Conservation (phyloP, 148 eudicot species). For the Arctostaphylos glauca region DNA sequence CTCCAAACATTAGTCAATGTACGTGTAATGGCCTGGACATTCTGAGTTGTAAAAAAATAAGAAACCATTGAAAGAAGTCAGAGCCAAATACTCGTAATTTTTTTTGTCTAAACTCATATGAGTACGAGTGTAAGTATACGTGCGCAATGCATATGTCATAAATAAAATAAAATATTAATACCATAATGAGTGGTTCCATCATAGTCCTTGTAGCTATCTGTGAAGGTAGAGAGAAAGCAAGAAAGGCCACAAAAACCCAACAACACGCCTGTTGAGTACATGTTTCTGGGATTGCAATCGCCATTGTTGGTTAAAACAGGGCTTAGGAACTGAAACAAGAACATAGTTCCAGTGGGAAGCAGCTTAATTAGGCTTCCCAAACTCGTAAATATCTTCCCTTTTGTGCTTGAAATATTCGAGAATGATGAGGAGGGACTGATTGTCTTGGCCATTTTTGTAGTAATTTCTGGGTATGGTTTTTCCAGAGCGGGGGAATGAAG, state of each 20-base stretch:
- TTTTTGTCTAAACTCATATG: too few relatives aligned
- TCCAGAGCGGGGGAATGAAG: too few relatives aligned
- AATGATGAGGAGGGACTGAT: too few relatives aligned
- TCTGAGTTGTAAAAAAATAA: too few relatives aligned
- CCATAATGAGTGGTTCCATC: constrained; percentile 56
- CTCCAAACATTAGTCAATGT: too few relatives aligned
- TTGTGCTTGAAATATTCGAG: constrained; percentile 10
- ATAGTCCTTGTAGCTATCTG: constrained; percentile 64
- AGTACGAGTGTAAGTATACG: too few relatives aligned
- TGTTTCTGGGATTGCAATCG: constrained; percentile 49
- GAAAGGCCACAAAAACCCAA: constrained; percentile 38
- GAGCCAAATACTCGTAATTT: too few relatives aligned
- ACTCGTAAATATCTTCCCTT: constrained; percentile 33
- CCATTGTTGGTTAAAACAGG: constrained; percentile 72
- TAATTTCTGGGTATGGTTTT: too few relatives aligned
- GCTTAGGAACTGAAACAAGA: constrained; percentile 66
- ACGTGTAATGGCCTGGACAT: too few relatives aligned
- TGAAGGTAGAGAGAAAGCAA: constrained; percentile 60
- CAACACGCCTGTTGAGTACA: constrained; percentile 42
- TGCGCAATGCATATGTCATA: too few relatives aligned
- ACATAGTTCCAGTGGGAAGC: constrained; percentile 77
- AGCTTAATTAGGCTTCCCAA: constrained; percentile 58
- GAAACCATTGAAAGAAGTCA: too few relatives aligned
- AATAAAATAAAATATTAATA: not conserved
- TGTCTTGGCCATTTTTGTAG: too few relatives aligned